Evolutionary conservation across 257 asterid species (phyloP), one percentile per base, ranked within the genome.

Genomic region (Ophiorrhiza pumila): DNA sequence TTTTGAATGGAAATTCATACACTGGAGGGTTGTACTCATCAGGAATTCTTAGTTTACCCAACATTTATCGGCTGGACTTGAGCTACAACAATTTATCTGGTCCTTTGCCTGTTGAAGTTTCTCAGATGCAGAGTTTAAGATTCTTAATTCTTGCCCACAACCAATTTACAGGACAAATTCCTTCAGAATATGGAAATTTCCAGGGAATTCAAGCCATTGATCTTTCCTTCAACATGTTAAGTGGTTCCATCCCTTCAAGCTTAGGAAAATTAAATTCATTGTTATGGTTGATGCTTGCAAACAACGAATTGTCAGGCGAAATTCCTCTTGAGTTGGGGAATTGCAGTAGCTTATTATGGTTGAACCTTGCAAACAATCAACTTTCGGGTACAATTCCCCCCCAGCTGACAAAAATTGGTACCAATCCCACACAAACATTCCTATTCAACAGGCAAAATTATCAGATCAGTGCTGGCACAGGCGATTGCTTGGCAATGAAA

Each of bases 281-380:
- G n/a, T 34, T 93, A 57, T 93, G 97, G 98, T 59, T 93, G 71
- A 91, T 89, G 92, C 91, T 93, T n/a, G 95, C 97, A 22, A 86
- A 88, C 77, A 93, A 93, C 56, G 83, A 87, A 0, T 74, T 93
- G 15, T 73, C 87, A 0, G 93, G 93, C 4, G 66, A 58, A 63
- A 90, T 93, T 59, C 98, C 98, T 37, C 81, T 76, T 0, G 93
- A 89, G 65, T n/a, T 93, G 23, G 98, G 98, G 3, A 86, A 85
- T 35, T 90, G 98, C 83, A 87, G 91, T 76, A 90, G 97, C 86
- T 78, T 93, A 61, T 56, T 93, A 18, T 93, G 98, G 98, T 49
- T 93, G 65, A 90, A 93, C 74, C 89, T 93, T 15, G 97, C 93
- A 2, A 87, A 83, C 23, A 93, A 93, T 64, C 78, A 35, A 7